Conservation (phyloP, 2,329 filamentous ascomycete genomes). For the Phyllachora maydis region DNA sequence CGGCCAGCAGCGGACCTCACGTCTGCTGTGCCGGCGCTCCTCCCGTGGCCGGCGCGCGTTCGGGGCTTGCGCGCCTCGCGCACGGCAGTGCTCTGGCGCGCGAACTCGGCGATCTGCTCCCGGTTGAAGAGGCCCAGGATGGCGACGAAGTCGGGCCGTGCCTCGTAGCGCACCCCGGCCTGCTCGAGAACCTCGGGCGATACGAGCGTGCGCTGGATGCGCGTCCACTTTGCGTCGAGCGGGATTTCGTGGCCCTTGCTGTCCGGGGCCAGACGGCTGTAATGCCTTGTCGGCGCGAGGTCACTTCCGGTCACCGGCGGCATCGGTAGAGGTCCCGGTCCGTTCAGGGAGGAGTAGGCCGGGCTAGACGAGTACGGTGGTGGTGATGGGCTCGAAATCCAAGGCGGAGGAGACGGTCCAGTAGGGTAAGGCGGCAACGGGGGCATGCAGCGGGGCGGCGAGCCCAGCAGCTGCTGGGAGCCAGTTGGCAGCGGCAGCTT, state of each 20-base stretch:
- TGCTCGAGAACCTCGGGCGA: conserved; percentile 35
- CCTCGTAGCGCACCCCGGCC: conserved; percentile 37
- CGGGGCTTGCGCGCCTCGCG: conserved; percentile 18
- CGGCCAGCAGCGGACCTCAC: too few species aligned
- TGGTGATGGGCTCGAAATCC: conserved; percentile 9
- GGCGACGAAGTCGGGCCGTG: conserved; percentile 37
- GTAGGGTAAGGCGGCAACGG: conserved; percentile 9
- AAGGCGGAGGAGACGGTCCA: conserved; percentile 4
- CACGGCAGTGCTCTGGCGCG: conserved; percentile 24
- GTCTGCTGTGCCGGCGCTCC: too few species aligned
- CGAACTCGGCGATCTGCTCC: conserved; percentile 29
- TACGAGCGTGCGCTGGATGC: conserved; percentile 29
- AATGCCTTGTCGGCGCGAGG: conserved; percentile 5
- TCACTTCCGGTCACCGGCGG: conserved; percentile 8
- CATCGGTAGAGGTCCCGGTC: conserved; percentile 6
- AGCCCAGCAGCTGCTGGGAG: conserved; percentile 11
- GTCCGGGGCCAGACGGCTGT: conserved; percentile 29
- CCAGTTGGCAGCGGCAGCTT: conserved; percentile 14
- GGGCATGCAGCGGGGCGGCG: conserved; percentile 19
- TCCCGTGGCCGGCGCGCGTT: conserved; percentile 4
- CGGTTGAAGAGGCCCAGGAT: conserved; percentile 31
- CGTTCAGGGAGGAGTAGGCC: conserved; percentile 4
- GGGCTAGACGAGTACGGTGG: conserved; percentile 14
- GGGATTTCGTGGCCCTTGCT: conserved; percentile 33
- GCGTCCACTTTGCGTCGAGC: conserved; percentile 36